Evolutionary conservation across 768 basidiomycete genomes (phyloP).

Genomic region (Amanita pallidorosea): DNA sequence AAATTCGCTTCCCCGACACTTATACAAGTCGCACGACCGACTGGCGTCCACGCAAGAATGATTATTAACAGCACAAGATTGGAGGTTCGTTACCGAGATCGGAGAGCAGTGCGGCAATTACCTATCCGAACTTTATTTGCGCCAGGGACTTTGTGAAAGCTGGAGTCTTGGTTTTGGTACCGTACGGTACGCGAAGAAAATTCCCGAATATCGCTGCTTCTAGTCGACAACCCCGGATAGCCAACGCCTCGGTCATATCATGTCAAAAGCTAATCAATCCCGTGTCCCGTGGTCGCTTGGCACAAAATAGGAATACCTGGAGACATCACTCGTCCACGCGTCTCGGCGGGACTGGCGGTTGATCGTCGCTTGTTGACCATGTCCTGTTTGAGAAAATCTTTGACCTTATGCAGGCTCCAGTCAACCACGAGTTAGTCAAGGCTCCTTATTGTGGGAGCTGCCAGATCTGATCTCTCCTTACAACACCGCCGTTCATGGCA

Average conservation of each 20-base stretch:
- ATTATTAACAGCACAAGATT: conserved; percentile 1
- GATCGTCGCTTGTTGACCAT: neutral
- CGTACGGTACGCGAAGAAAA: neutral
- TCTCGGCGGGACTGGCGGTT: neutral
- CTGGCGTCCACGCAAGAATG: neutral
- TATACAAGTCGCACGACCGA: neutral
- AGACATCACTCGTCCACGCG: neutral
- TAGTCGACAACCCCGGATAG: conserved; percentile 1
- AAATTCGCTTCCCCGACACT: conserved; percentile 3
- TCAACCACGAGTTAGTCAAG: conserved; percentile 1
- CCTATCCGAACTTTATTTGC: conserved; percentile 5
- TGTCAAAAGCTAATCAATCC: conserved; percentile 1
- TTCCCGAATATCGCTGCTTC: neutral
- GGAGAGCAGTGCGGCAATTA: conserved; percentile 2
- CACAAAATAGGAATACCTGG: neutral
- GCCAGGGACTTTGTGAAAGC: conserved; percentile 2
- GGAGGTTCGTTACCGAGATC: conserved; percentile 5
- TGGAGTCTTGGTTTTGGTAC: neutral
- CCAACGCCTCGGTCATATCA: conserved; percentile 1
- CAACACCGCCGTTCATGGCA: neutral
- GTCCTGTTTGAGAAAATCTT: conserved; percentile 5
- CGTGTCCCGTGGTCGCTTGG: neutral
- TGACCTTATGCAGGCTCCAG: conserved; percentile 1
- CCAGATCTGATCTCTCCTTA: neutral
- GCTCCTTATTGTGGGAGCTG: neutral